Base-by-base conservation (phyloP, 495 filamentous ascomycete genomes). In the Schizothecium vesticola region DNA sequence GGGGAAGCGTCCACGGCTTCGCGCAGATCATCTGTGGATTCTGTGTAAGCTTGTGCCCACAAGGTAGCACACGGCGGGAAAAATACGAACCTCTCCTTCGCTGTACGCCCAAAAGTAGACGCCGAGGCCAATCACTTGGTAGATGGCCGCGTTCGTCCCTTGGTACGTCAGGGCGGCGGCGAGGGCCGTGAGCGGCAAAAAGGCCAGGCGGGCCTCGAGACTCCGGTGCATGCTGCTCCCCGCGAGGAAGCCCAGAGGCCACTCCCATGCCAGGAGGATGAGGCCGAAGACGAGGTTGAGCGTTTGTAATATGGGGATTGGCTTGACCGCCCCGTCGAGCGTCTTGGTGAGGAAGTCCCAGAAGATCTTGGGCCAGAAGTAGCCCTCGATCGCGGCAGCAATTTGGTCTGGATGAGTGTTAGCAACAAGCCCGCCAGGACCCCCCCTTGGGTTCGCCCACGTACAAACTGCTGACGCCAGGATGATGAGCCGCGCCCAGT, bases 341-440 rank as follows among this genome's bases (percentile, higher is more conserved):
- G 91, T 93, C 72, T 94, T 93, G 67, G 96, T 96, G 72, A 92
- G 81, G 78, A 96, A 96, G 81, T 99, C 96, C 91, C 92, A 99
- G 82, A 99, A 96, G 71, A 98, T 88, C 82, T 99, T 99, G 65
- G 96, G 96, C 94, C 94, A 99, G 86, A 98, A 96, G 86, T 92
- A 97, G 73, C 88, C 90, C 81, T 93, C 85, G 63, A 99, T 78
- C 1, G 90, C 88, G 68, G 93, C 92, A 70, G 87, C 90, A 65
- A 97, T 74, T 88, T 99, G 96, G 75, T 96, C 93, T 80, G 71
- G 36, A 43, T 65, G 43, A 10, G 11, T 21, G 73, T 76, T 61
- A 74, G 70, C 64, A 57, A 36, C 12, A 0, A 12, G 21, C 16
- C 36, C 31, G 2, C 12, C 7, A 3, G 7, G 1, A 22, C 12